phyloP scores from a whole-genome alignment of 345 rosid genomes.

The Brassica cretica region DNA sequence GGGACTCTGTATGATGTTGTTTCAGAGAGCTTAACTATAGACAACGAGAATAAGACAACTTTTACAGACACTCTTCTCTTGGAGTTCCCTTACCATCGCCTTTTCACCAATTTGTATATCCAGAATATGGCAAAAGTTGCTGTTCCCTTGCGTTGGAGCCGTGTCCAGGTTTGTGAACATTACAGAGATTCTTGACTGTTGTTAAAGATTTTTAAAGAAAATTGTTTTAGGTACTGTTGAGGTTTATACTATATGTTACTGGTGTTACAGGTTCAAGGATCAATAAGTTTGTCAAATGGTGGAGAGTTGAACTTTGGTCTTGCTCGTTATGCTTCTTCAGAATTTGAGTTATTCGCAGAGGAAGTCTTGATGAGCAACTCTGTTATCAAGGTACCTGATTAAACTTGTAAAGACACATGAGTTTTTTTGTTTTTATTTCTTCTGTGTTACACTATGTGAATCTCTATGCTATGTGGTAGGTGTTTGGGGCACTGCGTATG shows the following conservation, averaged over 20 bases:
- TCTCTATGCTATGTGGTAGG: constrained; percentile 48
- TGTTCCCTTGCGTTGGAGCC: constrained; percentile 98
- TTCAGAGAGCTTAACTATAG: constrained; percentile 75
- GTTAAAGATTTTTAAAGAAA: not conserved
- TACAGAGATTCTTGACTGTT: constrained; percentile 9
- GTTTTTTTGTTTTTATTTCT: not conserved
- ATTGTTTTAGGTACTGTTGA: not conserved
- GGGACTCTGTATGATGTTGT: constrained; percentile 96
- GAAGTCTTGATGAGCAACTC: constrained; percentile 93
- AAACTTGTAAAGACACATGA: not conserved
- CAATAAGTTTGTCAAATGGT: constrained; percentile 65
- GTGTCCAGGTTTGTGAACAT: constrained; percentile 81
- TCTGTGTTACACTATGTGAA: constrained; percentile 3
- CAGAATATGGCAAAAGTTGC: constrained; percentile 77
- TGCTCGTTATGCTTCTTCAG: constrained; percentile 80
- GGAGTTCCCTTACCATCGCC: constrained; percentile 90
- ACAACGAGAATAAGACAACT: constrained; percentile 74
- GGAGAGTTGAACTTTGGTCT: constrained; percentile 90
- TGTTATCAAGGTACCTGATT: constrained; percentile 56
- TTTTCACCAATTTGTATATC: constrained; percentile 85
- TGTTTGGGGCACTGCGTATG: constrained; percentile 97
- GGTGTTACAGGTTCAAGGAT: constrained; percentile 74
- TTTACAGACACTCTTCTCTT: constrained; percentile 83
- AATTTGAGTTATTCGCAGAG: constrained; percentile 91
- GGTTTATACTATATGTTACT: not conserved